Conservation (phyloP, 176 grass and related monocot genomes). For the Oryza glumipatula region DNA sequence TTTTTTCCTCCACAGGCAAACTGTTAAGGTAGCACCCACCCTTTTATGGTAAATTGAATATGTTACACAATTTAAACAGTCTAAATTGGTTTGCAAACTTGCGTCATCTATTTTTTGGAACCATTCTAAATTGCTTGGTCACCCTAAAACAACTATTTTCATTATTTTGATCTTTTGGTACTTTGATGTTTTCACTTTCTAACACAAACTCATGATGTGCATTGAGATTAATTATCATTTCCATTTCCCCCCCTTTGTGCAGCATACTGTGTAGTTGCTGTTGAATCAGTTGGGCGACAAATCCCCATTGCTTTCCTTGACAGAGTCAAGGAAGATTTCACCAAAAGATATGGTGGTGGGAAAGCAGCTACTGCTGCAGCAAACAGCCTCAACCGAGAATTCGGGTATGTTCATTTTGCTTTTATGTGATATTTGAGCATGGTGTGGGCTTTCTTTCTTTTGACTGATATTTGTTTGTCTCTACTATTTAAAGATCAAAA, state of each 20-base stretch:
- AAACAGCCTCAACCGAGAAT: constrained; percentile 77
- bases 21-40: not conserved
- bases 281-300: constrained; percentile 93
- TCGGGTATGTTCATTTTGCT: constrained; percentile 53
- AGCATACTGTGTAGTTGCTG: constrained; percentile 94
- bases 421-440: not conserved
- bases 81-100: not conserved
- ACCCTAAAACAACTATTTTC: not conserved
- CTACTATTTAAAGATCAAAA: constrained; percentile 63
- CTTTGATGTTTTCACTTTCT: not conserved
- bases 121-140: not conserved
- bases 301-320: constrained; percentile 89
- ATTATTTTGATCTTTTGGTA: not conserved
- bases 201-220: not conserved
- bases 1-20: not conserved
- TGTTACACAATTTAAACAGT: not conserved
- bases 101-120: not conserved
- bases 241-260: constrained; percentile 6
- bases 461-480: constrained; percentile 24
- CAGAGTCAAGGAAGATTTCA: constrained; percentile 91
- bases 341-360: constrained; percentile 82
- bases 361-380: constrained; percentile 87
- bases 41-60: not conserved
- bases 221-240: constrained; percentile 6
- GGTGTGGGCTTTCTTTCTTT: not conserved